Conservation (phyloP, 371 early-diverging fungal species). For the Rhizopus microsporus region DNA sequence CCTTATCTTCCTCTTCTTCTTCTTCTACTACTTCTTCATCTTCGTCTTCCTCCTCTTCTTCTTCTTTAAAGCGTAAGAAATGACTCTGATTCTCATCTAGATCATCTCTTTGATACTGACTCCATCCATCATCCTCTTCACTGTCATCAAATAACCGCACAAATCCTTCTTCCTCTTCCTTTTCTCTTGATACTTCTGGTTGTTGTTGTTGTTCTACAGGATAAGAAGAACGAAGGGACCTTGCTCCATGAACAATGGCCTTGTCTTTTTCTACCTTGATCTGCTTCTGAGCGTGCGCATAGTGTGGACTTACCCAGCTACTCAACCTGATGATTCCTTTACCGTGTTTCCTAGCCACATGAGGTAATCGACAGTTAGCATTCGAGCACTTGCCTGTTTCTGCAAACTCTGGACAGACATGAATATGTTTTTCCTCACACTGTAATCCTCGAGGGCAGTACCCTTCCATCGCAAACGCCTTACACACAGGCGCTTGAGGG, state of each 20-base stretch:
- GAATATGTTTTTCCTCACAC: constrained; percentile 57
- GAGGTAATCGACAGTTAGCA: constrained; percentile 58
- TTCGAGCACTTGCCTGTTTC: constrained; percentile 58
- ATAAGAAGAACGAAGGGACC: constrained; percentile 3
- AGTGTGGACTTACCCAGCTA: constrained; percentile 39
- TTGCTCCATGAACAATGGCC: constrained; percentile 7
- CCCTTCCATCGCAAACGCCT: constrained; percentile 58
- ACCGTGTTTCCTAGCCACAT: constrained; percentile 43
- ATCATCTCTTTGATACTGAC: constrained; percentile 19
- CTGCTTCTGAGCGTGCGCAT: constrained; percentile 34
- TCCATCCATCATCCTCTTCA: constrained; percentile 47
- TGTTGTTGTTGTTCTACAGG: not conserved
- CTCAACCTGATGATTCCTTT: constrained; percentile 31
- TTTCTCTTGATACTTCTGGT: constrained; percentile 11
- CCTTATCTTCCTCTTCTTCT: constrained; percentile 7
- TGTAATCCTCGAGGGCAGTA: constrained; percentile 53
- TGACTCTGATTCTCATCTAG: constrained; percentile 3
- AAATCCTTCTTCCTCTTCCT: constrained; percentile 43
- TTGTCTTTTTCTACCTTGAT: constrained; percentile 21
- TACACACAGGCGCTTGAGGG: constrained; percentile 56
- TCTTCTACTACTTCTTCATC: constrained; percentile 11
- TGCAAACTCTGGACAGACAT: constrained; percentile 63
- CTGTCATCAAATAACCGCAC: constrained; percentile 42
- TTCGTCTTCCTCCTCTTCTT: constrained; percentile 5
- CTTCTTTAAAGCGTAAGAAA: constrained; percentile 2